Conservation (phyloP, 495 filamentous ascomycete species). For the Penicillium cataractarum region DNA sequence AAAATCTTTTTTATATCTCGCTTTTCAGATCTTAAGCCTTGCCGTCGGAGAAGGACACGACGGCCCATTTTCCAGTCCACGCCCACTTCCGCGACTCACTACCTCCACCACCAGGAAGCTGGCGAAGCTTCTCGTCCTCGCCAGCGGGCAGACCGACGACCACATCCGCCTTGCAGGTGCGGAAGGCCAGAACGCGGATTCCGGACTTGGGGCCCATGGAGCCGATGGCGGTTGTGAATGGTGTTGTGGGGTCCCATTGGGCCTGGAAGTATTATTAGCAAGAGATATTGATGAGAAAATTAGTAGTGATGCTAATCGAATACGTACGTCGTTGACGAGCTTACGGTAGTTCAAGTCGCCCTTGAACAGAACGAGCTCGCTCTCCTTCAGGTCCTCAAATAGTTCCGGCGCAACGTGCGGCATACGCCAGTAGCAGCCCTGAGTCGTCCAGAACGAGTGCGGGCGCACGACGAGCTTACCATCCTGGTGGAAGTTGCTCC, state of each 20-base stretch:
- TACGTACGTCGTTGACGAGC: slow-evolving; percentile 81
- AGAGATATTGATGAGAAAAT: not conserved
- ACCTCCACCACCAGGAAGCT: slow-evolving; percentile 67
- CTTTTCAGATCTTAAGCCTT: slow-evolving; percentile 44
- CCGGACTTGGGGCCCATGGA: slow-evolving; percentile 80
- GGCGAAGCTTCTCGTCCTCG: slow-evolving; percentile 75
- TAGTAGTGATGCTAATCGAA: slow-evolving; percentile 15
- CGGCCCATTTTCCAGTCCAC: slow-evolving; percentile 96
- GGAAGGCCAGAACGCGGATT: slow-evolving; percentile 78
- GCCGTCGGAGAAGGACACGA: slow-evolving; percentile 84
- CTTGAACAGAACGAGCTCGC: slow-evolving; percentile 94
- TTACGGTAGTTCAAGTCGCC: slow-evolving; percentile 97
- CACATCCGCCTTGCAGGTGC: slow-evolving; percentile 95
- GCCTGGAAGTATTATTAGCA: slow-evolving; percentile 51
- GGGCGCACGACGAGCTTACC: slow-evolving; percentile 79
- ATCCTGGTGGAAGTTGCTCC: slow-evolving; percentile 77
- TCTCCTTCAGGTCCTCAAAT: slow-evolving; percentile 76
- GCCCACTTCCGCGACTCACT: slow-evolving; percentile 85
- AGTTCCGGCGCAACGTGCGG: slow-evolving; percentile 67
- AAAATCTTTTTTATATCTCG: not conserved
- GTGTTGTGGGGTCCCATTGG: slow-evolving; percentile 84
- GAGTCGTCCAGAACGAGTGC: slow-evolving; percentile 87
- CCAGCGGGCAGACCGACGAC: slow-evolving; percentile 86
- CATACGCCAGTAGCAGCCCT: slow-evolving; percentile 84
- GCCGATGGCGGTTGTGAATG: slow-evolving; percentile 84